Evolutionary conservation across 2,329 filamentous ascomycete species (phyloP), one percentile per base, ranked within the genome.

Genomic region (Arachnopeziza araneosa): DNA sequence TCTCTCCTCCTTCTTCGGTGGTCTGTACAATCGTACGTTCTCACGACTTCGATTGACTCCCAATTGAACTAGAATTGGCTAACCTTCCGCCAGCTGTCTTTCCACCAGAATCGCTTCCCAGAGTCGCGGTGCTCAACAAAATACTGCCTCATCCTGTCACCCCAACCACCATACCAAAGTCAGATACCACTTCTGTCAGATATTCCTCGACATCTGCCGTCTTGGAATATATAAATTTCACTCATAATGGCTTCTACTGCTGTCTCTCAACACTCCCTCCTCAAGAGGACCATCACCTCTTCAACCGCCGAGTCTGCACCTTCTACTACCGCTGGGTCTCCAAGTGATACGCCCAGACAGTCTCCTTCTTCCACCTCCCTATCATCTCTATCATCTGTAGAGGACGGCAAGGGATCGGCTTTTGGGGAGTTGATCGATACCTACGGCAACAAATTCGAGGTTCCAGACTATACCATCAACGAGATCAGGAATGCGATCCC

Each of bases 401-500:
- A 81, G 59, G 79, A 81, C 67, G 71, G 73, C 32, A 72, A 78
- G 60, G 67, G 68, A 48, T 58, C 68, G 57, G 69, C 67, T 67
- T 86, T 83, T 68, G 85, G 84, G 69, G 85, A 87, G 74, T 84
- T 99, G 68, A 71, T 95, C 66, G 93, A 99, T 78, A 93, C 91
- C 14, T 95, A 96, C 75, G 95, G 95, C 77, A 96, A 98, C 77
- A 84, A 92, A 72, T 99, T 99, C 80, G 82, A 91, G 76, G 83
- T 96, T 60, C 95, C 95, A 68, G 88, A 98, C 78, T 99, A 89
- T 81, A 96, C 92, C 73, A 96, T 99, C 83, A 96, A 96, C 82
- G 85, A 99, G 74, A 93, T 99, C 74, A 88, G 91, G 72, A 90
- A 96, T 78, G 95, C 95, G 74, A 99, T 99, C 68, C 95, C 95